Conservation (phyloP, 441 rosid genomes). For the Euphorbia schlechtendalii region DNA sequence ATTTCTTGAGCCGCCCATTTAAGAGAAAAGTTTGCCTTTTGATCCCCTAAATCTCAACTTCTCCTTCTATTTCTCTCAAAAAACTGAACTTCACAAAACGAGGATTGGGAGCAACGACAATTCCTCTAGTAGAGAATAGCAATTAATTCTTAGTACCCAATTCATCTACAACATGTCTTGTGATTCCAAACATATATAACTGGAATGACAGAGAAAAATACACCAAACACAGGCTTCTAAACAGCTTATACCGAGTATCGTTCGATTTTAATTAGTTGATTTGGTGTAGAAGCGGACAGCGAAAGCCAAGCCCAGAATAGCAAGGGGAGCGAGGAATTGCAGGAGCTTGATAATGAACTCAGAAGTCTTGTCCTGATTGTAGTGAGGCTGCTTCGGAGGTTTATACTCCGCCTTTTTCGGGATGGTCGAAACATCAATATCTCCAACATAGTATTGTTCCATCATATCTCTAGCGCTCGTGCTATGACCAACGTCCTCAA, state of each 20-base stretch:
- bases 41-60: too few species aligned
- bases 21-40: too few species aligned
- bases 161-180: too few species aligned
- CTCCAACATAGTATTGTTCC: conserved; percentile 62
- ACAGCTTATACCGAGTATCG: too few species aligned
- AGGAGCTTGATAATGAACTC: conserved; percentile 69
- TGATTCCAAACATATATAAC: too few species aligned
- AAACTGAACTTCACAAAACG: too few species aligned
- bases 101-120: too few species aligned
- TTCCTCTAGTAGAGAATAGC: too few species aligned
- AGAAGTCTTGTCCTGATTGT: conserved; percentile 61
- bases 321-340: conserved; percentile 79
- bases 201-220: too few species aligned
- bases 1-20: too few species aligned
- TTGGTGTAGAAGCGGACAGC: conserved; percentile 77
- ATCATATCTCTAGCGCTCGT: conserved; percentile 68
- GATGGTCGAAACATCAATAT: conserved; percentile 54
- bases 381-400: conserved; percentile 51
- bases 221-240: neutral
- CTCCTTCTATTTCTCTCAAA: too few species aligned
- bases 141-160: too few species aligned
- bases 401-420: conserved; percentile 36
- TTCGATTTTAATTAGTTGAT: conserved; percentile 41
- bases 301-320: conserved; percentile 78
- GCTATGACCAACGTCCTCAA: conserved; percentile 91